Evolutionary conservation across 1,284 basidiomycete species (phyloP).

Genomic region (Ceraceosorus guamensis): DNA sequence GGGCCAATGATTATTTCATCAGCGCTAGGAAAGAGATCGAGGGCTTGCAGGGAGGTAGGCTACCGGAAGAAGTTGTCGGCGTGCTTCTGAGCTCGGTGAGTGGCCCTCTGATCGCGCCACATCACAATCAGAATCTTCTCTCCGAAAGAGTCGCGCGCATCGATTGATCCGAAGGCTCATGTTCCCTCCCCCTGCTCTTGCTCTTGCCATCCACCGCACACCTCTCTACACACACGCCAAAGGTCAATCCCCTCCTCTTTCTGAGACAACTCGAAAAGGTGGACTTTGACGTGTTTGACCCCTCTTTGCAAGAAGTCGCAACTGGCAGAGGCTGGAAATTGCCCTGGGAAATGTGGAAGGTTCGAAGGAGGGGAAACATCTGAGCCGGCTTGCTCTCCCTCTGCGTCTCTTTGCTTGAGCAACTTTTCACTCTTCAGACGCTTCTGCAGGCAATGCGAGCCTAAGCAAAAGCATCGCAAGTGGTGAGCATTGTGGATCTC

Average conservation of each 20-base stretch:
- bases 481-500: too few species aligned
- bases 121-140: too few species aligned
- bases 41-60: constrained; percentile 54
- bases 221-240: not conserved
- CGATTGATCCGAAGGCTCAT: too few species aligned
- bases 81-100: constrained; percentile 71
- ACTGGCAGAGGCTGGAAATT: constrained; percentile 7
- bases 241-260: not conserved
- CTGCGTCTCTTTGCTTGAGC: too few species aligned
- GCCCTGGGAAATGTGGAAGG: constrained; percentile 12
- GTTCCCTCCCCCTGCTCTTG: too few species aligned
- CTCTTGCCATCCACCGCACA: too few species aligned
- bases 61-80: constrained; percentile 64
- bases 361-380: constrained; percentile 4
- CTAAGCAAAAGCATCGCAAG: too few species aligned
- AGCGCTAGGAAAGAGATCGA: constrained; percentile 73
- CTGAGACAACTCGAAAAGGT: constrained; percentile 2
- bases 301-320: constrained; percentile 1
- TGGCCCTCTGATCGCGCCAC: constrained; percentile 31
- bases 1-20: constrained; percentile 81
- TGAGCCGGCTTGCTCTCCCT: too few species aligned
- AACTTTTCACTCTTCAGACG: too few species aligned
- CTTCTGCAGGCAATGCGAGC: too few species aligned
- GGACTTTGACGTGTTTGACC: constrained; percentile 10
- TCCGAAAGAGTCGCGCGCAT: too few species aligned